Percentiles rank a stretch among this genome's conserved stretches.
Evolutionary conservation across 306 rosid species (phyloP).

Genomic region (Cyclanthera cordifolia): DNA sequence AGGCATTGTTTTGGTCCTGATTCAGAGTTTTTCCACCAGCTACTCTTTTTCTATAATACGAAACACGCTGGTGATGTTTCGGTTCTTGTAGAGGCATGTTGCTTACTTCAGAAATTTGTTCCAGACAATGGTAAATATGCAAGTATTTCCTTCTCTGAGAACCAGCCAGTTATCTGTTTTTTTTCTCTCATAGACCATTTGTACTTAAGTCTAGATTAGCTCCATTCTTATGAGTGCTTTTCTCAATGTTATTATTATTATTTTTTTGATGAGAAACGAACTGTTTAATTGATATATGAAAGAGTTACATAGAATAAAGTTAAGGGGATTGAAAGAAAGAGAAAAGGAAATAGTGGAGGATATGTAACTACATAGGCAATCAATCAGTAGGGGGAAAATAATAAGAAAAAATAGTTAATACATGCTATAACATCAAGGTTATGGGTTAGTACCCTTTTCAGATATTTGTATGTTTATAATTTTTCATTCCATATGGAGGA

Average conservation of each 20-base stretch:
- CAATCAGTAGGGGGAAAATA: too few species aligned
- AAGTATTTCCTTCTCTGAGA: background rate
- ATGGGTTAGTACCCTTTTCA: too few species aligned
- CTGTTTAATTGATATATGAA: too few species aligned
- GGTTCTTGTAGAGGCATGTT: slow-evolving; percentile 67
- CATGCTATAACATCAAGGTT: too few species aligned
- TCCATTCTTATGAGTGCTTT: background rate
- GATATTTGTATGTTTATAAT: background rate
- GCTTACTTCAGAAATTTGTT: slow-evolving; percentile 47
- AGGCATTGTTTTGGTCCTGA: slow-evolving; percentile 74
- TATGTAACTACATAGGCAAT: too few species aligned
- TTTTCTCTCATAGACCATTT: background rate
- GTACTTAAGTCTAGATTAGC: background rate
- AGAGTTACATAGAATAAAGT: too few species aligned
- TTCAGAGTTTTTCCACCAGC: slow-evolving; percentile 76
- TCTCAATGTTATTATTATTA: background rate
- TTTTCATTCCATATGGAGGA: background rate
- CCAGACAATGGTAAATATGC: slow-evolving; percentile 53
- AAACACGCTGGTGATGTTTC: slow-evolving; percentile 45
- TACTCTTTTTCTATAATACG: slow-evolving; percentile 74
- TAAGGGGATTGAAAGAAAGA: too few species aligned
- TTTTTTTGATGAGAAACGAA: too few species aligned
- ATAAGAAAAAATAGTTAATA: too few species aligned
- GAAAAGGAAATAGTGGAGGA: too few species aligned
- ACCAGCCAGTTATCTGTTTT: background rate